Percentiles rank a stretch among this genome's conserved stretches.
Evolutionary conservation across 768 basidiomycete species (phyloP).

Genomic region (Boletus sp.): DNA sequence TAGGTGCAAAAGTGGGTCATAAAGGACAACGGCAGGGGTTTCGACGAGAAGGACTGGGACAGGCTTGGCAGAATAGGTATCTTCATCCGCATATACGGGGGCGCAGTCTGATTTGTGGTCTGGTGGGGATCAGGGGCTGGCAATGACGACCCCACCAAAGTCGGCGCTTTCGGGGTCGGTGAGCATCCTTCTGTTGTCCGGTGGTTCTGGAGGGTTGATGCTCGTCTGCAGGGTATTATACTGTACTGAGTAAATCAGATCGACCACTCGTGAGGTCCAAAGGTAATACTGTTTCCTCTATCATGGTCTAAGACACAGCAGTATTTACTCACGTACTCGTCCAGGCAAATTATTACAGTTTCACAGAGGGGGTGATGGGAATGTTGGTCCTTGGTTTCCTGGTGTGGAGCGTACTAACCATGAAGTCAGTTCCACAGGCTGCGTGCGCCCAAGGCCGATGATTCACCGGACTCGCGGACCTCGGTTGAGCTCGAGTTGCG

Average conservation of each 20-base stretch:
- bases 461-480: neutral
- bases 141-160: no score
- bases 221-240: slow-evolving; percentile 9
- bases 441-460: neutral
- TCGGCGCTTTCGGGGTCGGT: no score
- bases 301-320: neutral
- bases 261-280: slow-evolving; percentile 7
- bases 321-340: neutral
- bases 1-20: no score
- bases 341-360: neutral
- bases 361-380: neutral
- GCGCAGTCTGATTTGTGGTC: neutral
- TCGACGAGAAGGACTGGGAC: slow-evolving; percentile 5
- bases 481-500: slow-evolving; percentile 6
- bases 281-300: neutral
- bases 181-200: neutral
- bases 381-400: neutral
- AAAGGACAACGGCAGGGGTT: neutral
- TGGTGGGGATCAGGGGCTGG: neutral
- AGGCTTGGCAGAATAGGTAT: neutral
- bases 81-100: neutral
- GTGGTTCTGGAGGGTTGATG: neutral
- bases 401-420: neutral
- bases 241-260: slow-evolving; percentile 13
- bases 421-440: no score